Conservation (phyloP, 768 basidiomycete genomes). For the Suillus subalutaceus region DNA sequence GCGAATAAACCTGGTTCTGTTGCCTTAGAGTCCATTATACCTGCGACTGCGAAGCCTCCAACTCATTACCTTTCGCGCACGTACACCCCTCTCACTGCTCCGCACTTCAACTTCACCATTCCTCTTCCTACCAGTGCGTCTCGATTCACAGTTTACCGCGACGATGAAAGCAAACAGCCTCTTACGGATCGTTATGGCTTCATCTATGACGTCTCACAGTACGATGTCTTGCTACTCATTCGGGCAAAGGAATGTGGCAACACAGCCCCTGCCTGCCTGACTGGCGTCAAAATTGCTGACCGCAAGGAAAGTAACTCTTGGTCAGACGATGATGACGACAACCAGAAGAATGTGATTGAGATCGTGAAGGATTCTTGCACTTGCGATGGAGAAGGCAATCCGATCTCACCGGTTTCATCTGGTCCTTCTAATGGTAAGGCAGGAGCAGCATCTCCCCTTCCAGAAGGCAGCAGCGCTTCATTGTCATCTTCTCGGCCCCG, state of each 20-base stretch:
- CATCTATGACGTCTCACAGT: conserved; percentile 83
- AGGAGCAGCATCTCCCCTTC: conserved; percentile 16
- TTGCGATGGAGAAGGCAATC: conserved; percentile 38
- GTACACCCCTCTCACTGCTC: conserved; percentile 73
- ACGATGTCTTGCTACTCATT: conserved; percentile 77
- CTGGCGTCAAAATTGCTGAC: conserved; percentile 87
- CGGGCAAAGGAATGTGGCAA: conserved; percentile 73
- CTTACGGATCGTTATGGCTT: conserved; percentile 90
- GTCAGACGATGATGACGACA: conserved; percentile 64
- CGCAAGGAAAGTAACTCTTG: conserved; percentile 78
- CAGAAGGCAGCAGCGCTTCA: conserved; percentile 37
- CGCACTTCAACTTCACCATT: conserved; percentile 74
- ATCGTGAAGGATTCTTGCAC: conserved; percentile 45
- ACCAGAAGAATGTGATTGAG: conserved; percentile 33
- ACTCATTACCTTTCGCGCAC: conserved; percentile 80
- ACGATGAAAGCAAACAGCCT: conserved; percentile 55
- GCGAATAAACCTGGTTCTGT: conserved; percentile 47
- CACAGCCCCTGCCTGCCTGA: conserved; percentile 82
- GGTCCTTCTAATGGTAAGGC: conserved; percentile 18
- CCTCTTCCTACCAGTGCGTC: conserved; percentile 60
- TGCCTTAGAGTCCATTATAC: conserved; percentile 82
- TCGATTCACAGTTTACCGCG: conserved; percentile 51
- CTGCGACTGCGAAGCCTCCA: conserved; percentile 76
- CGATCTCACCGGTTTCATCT: conserved; percentile 9
- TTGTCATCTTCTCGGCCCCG: conserved; percentile 55